These are phyloP conservation scores for Helianthus annuus DNA, from an alignment of 129 eudicot species.

Conservation along the genomic window HanXRQr2.0-SUNRISE NC_035449.2:115036913-115037412, in stretches of 20 bases:
- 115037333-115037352: too few relatives aligned
- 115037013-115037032: conserved; percentile 66
- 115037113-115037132: conserved; percentile 41
- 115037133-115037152: conserved; percentile 91
- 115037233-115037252: too few relatives aligned
- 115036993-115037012: conserved; percentile 17
- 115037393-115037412: too few relatives aligned
- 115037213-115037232: not conserved
- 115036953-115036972: conserved; percentile 20
- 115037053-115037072: conserved; percentile 45
- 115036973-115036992: not conserved
- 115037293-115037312: conserved; percentile 8
- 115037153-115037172: conserved; percentile 84
- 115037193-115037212: conserved; percentile 48
- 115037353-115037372: too few relatives aligned
- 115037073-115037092: conserved; percentile 44
- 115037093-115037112: conserved; percentile 27
- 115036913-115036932: not conserved
- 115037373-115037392: too few relatives aligned
- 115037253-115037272: too few relatives aligned
- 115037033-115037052: conserved; percentile 77
- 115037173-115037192: conserved; percentile 95
- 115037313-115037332: not conserved
- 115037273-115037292: conserved; percentile 1
- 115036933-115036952: conserved; percentile 22